phyloP scores from a whole-genome alignment of 768 basidiomycete genomes.

The Phlebiopsis flavidoalba region DNA sequence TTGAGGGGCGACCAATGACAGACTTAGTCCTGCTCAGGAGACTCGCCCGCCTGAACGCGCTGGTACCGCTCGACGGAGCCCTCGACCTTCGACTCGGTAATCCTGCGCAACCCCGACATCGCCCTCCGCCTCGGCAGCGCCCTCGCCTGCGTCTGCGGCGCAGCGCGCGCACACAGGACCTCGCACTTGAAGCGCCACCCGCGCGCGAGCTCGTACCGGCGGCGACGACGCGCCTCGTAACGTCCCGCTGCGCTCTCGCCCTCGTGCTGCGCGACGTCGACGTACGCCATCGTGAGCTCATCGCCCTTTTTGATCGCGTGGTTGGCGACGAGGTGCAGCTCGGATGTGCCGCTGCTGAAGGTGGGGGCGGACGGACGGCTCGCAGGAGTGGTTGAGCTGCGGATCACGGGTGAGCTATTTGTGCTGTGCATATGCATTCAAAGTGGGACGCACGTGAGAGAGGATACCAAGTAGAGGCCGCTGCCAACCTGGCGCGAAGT shows the following conservation, averaged over 20 bases:
- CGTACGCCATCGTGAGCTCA: constrained; percentile 69
- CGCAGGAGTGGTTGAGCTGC: constrained; percentile 69
- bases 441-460: constrained; percentile 49
- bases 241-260: constrained; percentile 45
- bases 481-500: constrained; percentile 72
- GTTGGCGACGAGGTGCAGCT: constrained; percentile 65
- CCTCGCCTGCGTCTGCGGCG: constrained; percentile 37
- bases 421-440: background rate
- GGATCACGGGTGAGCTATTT: background rate
- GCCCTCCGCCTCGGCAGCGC: constrained; percentile 13
- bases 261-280: constrained; percentile 55
- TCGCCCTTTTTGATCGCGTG: constrained; percentile 70
- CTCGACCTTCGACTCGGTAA: constrained; percentile 50
- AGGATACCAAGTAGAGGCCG: constrained; percentile 71
- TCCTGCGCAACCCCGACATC: constrained; percentile 28
- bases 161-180: constrained; percentile 65
- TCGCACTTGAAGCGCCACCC: constrained; percentile 81
- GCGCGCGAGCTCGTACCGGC: constrained; percentile 68
- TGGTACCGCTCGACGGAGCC: constrained; percentile 24
- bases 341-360: constrained; percentile 61
- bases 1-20: background rate
- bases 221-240: constrained; percentile 54
- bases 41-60: background rate
- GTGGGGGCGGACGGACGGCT: constrained; percentile 60
- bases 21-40: background rate